Conservation (phyloP, 306 rosid genomes). For the Begonia masoniana region DNA sequence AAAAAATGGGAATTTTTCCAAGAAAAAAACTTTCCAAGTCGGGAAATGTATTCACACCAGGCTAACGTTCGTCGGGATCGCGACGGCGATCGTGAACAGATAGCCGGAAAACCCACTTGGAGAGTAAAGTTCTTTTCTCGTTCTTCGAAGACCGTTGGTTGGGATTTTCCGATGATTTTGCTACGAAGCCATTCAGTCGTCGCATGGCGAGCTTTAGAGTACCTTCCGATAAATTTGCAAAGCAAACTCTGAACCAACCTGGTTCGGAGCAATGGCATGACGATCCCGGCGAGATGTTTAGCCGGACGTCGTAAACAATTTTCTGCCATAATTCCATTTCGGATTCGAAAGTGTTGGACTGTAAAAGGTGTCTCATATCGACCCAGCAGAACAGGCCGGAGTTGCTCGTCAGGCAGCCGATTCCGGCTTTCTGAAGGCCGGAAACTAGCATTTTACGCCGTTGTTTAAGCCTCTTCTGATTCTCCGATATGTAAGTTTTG, state of each 20-base stretch:
- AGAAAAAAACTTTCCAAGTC: not conserved
- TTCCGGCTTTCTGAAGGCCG: conserved; percentile 43
- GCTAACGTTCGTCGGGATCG: conserved; percentile 11
- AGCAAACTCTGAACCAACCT: conserved; percentile 83
- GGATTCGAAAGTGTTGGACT: conserved; percentile 29
- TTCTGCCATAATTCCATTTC: conserved; percentile 51
- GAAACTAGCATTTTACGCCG: conserved; percentile 46
- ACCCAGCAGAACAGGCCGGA: conserved; percentile 82
- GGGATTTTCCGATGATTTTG: not conserved
- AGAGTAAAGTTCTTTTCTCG: conserved; percentile 3
- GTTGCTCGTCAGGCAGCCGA: conserved; percentile 55
- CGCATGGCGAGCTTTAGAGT: conserved; percentile 20
- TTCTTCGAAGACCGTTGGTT: conserved; percentile 4
- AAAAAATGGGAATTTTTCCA: not conserved
- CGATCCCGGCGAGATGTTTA: conserved; percentile 71
- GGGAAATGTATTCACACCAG: conserved; percentile 9
- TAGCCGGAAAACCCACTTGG: conserved; percentile 18
- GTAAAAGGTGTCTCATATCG: conserved; percentile 44
- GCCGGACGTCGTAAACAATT: conserved; percentile 35
- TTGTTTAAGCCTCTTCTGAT: conserved; percentile 38
- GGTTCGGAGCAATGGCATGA: conserved; percentile 70
- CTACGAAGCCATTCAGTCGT: conserved; percentile 9
- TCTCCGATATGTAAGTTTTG: conserved; percentile 26
- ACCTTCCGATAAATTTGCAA: conserved; percentile 56
- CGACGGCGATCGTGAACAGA: conserved; percentile 9